A percentile compares a stretch with the other conserved stretches of the same genome.
Evolutionary conservation across 73 alveolate genomes (phyloP).

Genomic region (Halteria grandinella): DNA sequence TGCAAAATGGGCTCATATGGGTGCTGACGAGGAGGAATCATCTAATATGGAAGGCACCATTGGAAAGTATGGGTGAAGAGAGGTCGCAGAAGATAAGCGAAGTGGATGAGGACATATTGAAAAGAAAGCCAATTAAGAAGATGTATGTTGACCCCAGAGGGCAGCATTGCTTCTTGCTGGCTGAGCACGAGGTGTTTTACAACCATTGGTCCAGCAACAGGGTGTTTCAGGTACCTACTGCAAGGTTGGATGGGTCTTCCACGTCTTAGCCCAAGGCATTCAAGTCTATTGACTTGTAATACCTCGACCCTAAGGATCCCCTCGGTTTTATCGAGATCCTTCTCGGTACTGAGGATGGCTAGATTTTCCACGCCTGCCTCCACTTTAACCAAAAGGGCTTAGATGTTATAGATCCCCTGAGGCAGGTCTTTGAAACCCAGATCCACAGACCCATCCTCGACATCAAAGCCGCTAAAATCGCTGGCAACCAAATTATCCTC

Average conservation of each 20-base stretch:
- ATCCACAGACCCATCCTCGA: constrained; percentile 34
- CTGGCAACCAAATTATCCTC: background rate
- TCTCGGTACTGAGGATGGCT: constrained; percentile 58
- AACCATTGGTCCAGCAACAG: constrained; percentile 31
- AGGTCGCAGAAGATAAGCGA: background rate
- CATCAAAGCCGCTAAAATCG: constrained; percentile 40
- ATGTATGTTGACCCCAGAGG: constrained; percentile 48
- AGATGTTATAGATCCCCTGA: constrained; percentile 22
- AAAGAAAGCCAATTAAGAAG: constrained; percentile 35
- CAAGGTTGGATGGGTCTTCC: constrained; percentile 2
- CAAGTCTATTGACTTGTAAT: constrained; percentile 10
- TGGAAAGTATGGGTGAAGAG: background rate
- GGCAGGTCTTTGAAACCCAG: constrained; percentile 17
- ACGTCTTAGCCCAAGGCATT: constrained; percentile 18
- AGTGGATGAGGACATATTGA: constrained; percentile 33
- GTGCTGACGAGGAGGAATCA: no score
- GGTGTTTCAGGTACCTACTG: constrained; percentile 4
- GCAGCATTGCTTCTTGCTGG: constrained; percentile 47
- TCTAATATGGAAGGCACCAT: background rate
- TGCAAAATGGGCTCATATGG: background rate
- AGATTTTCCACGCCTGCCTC: constrained; percentile 33
- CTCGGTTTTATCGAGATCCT: constrained; percentile 17
- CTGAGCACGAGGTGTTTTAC: constrained; percentile 58
- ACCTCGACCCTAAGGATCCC: constrained; percentile 7
- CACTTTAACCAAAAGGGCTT: constrained; percentile 17